Percentiles rank a stretch among this genome's conserved stretches.
phyloP scores from a whole-genome alignment of 257 asterid species.

The Vinca minor region DNA sequence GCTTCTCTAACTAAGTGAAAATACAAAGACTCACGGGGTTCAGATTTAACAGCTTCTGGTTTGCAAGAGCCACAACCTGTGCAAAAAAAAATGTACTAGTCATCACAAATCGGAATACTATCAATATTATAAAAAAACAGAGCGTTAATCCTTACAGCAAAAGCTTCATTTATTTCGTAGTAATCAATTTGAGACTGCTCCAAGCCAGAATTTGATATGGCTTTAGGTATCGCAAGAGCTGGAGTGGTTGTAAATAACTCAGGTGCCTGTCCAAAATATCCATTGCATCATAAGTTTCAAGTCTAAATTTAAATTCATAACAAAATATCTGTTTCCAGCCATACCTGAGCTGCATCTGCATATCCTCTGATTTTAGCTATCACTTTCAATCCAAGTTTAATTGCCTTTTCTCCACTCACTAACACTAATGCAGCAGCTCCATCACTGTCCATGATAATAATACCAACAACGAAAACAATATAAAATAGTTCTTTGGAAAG shows the following conservation, averaged over 20 bases:
- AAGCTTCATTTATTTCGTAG: slow-evolving; percentile 92
- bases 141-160: slow-evolving; percentile 52
- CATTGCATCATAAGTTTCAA: slow-evolving; percentile 14
- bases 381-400: slow-evolving; percentile 63
- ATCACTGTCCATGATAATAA: slow-evolving; percentile 43
- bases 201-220: slow-evolving; percentile 67
- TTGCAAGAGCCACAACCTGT: slow-evolving; percentile 91
- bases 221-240: slow-evolving; percentile 89
- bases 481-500: too few relatives aligned
- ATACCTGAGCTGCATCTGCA: slow-evolving; percentile 97
- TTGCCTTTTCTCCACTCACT: slow-evolving; percentile 74
- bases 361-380: slow-evolving; percentile 74
- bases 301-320: slow-evolving; percentile 5
- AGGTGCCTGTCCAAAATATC: slow-evolving; percentile 67
- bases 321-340: background rate
- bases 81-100: slow-evolving; percentile 12
- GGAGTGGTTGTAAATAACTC: slow-evolving; percentile 92
- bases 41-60: slow-evolving; percentile 65
- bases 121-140: background rate
- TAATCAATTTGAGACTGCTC: slow-evolving; percentile 62
- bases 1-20: background rate
- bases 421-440: slow-evolving; percentile 95
- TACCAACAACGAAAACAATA: background rate
- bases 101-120: slow-evolving; percentile 6
- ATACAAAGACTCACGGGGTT: slow-evolving; percentile 47